These are phyloP conservation scores for Podospora tetraspora DNA, from an alignment of 495 filamentous ascomycete species.

Conservation along the genomic window DNA sequence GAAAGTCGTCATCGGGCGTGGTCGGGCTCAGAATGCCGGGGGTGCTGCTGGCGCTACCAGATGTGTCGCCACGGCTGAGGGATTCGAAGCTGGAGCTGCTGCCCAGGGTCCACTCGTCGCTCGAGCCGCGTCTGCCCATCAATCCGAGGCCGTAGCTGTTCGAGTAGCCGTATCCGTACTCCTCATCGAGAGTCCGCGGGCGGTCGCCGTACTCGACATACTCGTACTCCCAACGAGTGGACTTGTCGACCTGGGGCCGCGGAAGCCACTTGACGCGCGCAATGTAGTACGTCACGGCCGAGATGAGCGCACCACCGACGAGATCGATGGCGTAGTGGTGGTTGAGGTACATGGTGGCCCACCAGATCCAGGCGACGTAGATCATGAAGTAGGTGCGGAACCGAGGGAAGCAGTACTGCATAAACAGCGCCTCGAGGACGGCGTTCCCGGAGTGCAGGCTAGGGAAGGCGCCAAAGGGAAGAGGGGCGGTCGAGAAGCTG, in stretches of 20 bases:
- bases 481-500: slow-evolving; percentile 76
- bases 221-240: slow-evolving; percentile 90
- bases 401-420: slow-evolving; percentile 81
- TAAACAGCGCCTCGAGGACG: slow-evolving; percentile 84
- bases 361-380: slow-evolving; percentile 91
- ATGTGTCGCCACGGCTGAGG: slow-evolving; percentile 32
- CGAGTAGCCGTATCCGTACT: slow-evolving; percentile 28
- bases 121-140: slow-evolving; percentile 24
- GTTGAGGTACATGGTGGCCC: slow-evolving; percentile 96
- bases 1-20: slow-evolving; percentile 28
- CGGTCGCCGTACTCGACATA: slow-evolving; percentile 72
- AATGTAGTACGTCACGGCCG: slow-evolving; percentile 74
- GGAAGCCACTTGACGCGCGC: slow-evolving; percentile 75
- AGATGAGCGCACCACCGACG: slow-evolving; percentile 75
- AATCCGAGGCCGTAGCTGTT: slow-evolving; percentile 30
- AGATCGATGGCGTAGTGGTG: slow-evolving; percentile 95
- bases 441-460: slow-evolving; percentile 83
- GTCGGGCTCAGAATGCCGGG: slow-evolving; percentile 41
- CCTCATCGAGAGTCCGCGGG: slow-evolving; percentile 34
- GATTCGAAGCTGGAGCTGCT: slow-evolving; percentile 37
- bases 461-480: slow-evolving; percentile 94
- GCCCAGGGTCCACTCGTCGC: slow-evolving; percentile 46
- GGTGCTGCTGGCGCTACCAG: slow-evolving; percentile 31
- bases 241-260: slow-evolving; percentile 73
- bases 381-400: slow-evolving; percentile 68